phyloP scores from a whole-genome alignment of 495 filamentous ascomycete species.

The Penicillium steckii region DNA sequence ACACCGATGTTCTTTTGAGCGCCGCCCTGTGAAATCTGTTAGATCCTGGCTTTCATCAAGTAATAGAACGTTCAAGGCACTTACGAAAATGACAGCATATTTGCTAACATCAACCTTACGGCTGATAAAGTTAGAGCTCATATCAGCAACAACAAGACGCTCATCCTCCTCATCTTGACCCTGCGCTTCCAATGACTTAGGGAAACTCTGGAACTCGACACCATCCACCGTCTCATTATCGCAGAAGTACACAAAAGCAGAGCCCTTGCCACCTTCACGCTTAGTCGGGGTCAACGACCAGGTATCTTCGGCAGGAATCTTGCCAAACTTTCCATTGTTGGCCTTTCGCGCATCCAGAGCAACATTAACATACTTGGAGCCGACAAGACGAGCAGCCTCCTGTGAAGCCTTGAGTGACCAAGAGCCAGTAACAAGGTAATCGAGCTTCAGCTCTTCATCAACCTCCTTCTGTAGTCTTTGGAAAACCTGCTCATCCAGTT shows the following conservation, averaged over 20 bases:
- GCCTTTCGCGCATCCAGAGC: conserved; percentile 65
- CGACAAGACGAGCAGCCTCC: conserved; percentile 75
- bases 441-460: conserved; percentile 66
- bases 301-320: conserved; percentile 68
- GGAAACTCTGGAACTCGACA: conserved; percentile 85
- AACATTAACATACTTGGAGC: conserved; percentile 75
- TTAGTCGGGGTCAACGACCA: conserved; percentile 73
- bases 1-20: conserved; percentile 90
- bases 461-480: conserved; percentile 61
- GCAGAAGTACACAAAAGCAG: conserved; percentile 87
- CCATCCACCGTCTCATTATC: conserved; percentile 86
- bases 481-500: conserved; percentile 52
- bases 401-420: conserved; percentile 93
- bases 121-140: conserved; percentile 70
- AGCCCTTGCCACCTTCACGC: conserved; percentile 43
- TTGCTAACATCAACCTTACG: conserved; percentile 65
- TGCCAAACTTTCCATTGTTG: conserved; percentile 85
- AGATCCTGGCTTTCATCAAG: not conserved
- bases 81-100: conserved; percentile 54
- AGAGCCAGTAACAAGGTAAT: conserved; percentile 87
- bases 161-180: conserved; percentile 53
- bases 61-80: conserved; percentile 7
- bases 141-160: conserved; percentile 76
- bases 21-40: conserved; percentile 44
- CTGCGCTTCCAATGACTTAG: conserved; percentile 54